These are phyloP conservation scores for Oryza longistaminata DNA, from an alignment of 176 grass and related monocot genomes.

Conservation along the genomic window DNA sequence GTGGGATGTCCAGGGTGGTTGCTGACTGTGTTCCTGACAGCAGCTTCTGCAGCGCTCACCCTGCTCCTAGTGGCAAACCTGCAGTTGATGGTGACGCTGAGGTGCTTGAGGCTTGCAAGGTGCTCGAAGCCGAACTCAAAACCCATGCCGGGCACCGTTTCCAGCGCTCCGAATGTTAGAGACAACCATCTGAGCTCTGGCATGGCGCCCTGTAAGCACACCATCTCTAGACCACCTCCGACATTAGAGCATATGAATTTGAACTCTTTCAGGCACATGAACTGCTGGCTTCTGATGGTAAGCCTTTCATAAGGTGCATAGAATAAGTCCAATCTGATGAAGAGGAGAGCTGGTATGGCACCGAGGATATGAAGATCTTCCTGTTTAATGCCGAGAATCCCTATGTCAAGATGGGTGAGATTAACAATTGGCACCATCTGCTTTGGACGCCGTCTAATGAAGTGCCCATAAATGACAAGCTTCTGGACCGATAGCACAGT, in stretches of 20 bases:
- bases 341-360: neutral
- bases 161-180: neutral
- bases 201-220: neutral
- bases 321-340: fast-evolving
- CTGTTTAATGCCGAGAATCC: neutral
- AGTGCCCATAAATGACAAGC: fast-evolving
- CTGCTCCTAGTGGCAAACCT: neutral
- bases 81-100: neutral
- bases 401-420: neutral
- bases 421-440: neutral
- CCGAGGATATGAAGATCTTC: neutral
- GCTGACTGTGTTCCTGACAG: constrained; percentile 6
- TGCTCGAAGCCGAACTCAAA: constrained; percentile 9
- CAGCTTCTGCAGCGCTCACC: neutral
- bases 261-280: constrained; percentile 9
- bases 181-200: neutral
- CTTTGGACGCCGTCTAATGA: neutral
- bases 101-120: neutral
- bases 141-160: neutral
- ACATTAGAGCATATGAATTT: neutral
- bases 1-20: neutral
- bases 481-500: neutral
- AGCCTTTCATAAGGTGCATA: neutral
- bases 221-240: constrained; percentile 1
- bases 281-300: neutral